Evolutionary conservation across 2,329 filamentous ascomycete genomes (phyloP).

Genomic region (Colletotrichum chlorophyti): DNA sequence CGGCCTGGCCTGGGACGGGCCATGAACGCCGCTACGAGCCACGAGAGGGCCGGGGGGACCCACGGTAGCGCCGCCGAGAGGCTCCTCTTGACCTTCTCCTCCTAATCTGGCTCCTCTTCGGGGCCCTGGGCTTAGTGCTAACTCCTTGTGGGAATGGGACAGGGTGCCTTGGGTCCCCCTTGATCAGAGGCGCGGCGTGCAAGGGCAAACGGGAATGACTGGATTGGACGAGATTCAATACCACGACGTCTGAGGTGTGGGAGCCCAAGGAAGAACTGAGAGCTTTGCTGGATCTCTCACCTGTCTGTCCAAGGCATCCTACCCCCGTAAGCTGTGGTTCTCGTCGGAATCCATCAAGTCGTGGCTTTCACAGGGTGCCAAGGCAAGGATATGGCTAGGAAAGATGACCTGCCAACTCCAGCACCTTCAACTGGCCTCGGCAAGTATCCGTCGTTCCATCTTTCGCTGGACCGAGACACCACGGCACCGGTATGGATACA

Average conservation of each 20-base stretch:
- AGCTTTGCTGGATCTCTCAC: too few species aligned
- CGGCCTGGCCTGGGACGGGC: slow-evolving; percentile 3
- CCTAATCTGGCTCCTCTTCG: slow-evolving; percentile 9
- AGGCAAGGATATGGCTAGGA: too few species aligned
- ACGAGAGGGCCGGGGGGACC: slow-evolving; percentile 12
- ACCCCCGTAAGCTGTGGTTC: too few species aligned
- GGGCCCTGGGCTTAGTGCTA: slow-evolving; percentile 5
- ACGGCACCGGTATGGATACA: too few species aligned
- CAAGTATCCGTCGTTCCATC: slow-evolving; percentile 4
- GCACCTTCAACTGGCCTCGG: slow-evolving; percentile 5
- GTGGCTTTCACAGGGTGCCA: too few species aligned
- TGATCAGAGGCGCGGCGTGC: slow-evolving; percentile 23
- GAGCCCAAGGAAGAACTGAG: too few species aligned
- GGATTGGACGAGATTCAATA: neutral
- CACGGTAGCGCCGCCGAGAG: slow-evolving; percentile 21
- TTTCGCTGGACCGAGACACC: neutral
- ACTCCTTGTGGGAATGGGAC: slow-evolving; percentile 10
- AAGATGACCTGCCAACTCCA: slow-evolving; percentile 1
- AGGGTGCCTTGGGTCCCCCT: slow-evolving; percentile 4
- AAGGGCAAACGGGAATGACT: slow-evolving; percentile 24
- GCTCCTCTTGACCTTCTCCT: slow-evolving; percentile 3
- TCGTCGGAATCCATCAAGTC: too few species aligned
- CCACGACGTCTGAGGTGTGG: too few species aligned
- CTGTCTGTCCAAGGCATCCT: too few species aligned
- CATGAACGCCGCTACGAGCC: slow-evolving; percentile 15